A percentile compares a stretch with the other conserved stretches of the same genome.
These are phyloP conservation scores for Cryptococcus sp. DNA, from an alignment of 1,284 basidiomycete species.

Conservation along the genomic window DNA sequence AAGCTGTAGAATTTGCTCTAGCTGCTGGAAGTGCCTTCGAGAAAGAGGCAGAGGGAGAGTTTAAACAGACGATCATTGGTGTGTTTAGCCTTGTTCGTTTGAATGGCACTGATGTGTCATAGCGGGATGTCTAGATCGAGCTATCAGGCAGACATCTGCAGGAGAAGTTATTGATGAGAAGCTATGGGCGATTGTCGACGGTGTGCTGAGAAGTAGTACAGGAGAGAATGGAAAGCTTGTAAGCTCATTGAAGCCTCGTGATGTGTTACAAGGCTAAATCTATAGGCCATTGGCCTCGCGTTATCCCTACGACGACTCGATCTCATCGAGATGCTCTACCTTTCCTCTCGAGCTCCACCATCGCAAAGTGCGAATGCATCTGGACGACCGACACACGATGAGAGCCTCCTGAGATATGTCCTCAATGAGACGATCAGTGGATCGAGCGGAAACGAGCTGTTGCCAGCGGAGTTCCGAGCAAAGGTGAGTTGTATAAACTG, in stretches of 20 bases:
- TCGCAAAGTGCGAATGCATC: slow-evolving; percentile 20
- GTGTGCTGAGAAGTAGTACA: slow-evolving; percentile 77
- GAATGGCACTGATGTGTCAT: background rate
- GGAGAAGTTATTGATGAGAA: slow-evolving; percentile 62
- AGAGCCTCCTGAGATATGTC: slow-evolving; percentile 75
- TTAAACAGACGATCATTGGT: slow-evolving; percentile 90
- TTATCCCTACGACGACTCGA: slow-evolving; percentile 83
- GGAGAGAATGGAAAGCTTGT: slow-evolving; percentile 81
- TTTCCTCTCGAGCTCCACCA: slow-evolving; percentile 27
- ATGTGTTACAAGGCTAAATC: background rate
- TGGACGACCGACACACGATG: slow-evolving; percentile 53
- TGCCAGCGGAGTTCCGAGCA: slow-evolving; percentile 47
- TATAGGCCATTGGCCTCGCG: slow-evolving; percentile 84
- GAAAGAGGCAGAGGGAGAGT: slow-evolving; percentile 70
- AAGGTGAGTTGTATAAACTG: slow-evolving; percentile 53
- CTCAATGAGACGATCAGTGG: slow-evolving; percentile 79
- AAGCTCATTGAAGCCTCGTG: slow-evolving; percentile 20
- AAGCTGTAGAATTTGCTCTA: slow-evolving; percentile 20
- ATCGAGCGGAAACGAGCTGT: slow-evolving; percentile 41
- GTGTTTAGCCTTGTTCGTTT: slow-evolving; percentile 43
- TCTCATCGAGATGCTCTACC: slow-evolving; percentile 70
- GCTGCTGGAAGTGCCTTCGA: slow-evolving; percentile 63
- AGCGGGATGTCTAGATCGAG: slow-evolving; percentile 93
- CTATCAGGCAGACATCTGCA: slow-evolving; percentile 57
- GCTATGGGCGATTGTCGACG: slow-evolving; percentile 75